Conservation (phyloP, 192 early-diverging fungal species). For the Pilobolus umbonatus region DNA sequence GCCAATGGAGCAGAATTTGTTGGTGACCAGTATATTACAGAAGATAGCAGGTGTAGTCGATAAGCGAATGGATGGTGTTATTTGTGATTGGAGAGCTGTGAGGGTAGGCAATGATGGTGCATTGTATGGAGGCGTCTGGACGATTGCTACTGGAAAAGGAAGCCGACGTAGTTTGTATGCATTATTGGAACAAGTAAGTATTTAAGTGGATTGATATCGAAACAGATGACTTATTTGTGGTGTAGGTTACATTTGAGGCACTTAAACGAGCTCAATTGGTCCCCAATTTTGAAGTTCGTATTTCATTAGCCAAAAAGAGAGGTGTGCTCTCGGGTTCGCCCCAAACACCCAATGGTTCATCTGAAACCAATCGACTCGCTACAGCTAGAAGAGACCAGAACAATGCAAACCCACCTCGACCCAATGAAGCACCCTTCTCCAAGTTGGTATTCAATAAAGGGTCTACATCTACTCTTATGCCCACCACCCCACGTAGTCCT, state of each 20-base stretch:
- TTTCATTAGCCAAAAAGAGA: conserved; percentile 33
- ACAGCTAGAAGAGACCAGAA: background rate
- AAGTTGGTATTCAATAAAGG: conserved; percentile 29
- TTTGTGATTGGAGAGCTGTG: conserved; percentile 34
- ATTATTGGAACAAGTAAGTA: conserved; percentile 31
- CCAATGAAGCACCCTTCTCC: conserved; percentile 18
- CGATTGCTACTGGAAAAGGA: conserved; percentile 11
- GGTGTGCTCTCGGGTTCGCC: conserved; percentile 14
- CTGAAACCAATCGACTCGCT: background rate
- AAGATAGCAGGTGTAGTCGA: conserved; percentile 47
- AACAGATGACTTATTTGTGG: no score
- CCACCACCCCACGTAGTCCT: conserved; percentile 9
- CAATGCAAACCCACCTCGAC: background rate
- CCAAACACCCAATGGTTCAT: background rate
- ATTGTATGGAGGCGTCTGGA: conserved; percentile 32
- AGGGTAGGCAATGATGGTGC: conserved; percentile 29
- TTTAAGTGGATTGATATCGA: background rate
- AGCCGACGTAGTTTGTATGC: conserved; percentile 32
- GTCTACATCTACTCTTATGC: conserved; percentile 6
- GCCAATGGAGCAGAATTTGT: conserved; percentile 54
- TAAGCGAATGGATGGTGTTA: conserved; percentile 34
- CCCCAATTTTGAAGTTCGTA: conserved; percentile 38
- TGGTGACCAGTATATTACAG: conserved; percentile 52
- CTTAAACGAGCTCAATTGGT: conserved; percentile 33
- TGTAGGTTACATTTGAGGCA: conserved; percentile 40